A percentile compares a stretch with the other conserved stretches of the same genome.
Evolutionary conservation across 2,329 filamentous ascomycete genomes (phyloP).

Genomic region (Pseudocercospora pini-densiflorae): DNA sequence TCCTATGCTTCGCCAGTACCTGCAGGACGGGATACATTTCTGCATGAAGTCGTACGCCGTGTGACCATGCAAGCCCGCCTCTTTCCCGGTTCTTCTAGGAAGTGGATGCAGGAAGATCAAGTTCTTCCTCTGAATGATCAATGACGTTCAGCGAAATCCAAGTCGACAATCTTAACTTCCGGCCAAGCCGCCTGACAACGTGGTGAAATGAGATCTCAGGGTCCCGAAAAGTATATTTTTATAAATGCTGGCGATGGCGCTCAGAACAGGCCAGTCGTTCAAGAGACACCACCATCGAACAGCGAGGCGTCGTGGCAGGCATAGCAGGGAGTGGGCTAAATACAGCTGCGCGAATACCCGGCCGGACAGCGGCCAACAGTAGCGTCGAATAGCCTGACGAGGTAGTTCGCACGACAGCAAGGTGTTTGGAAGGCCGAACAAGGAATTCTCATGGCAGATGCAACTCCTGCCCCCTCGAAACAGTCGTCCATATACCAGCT

Average conservation of each 20-base stretch:
- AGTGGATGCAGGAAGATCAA: not conserved
- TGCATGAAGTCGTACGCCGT: not conserved
- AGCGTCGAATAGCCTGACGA: not conserved
- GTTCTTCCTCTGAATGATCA: not conserved
- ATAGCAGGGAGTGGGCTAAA: not conserved
- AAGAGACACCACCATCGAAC: not conserved
- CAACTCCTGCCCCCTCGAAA: not conserved
- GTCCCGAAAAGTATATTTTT: not conserved
- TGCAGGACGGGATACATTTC: not conserved
- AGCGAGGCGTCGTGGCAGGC: not conserved
- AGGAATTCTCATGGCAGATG: not conserved
- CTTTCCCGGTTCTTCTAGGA: not conserved
- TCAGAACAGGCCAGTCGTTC: not conserved
- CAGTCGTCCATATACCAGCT: not conserved
- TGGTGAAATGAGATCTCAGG: constrained; percentile 2
- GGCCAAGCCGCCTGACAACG: not conserved
- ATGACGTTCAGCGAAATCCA: not conserved
- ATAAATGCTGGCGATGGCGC: not conserved
- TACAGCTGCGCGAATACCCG: not conserved
- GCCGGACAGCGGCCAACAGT: not conserved
- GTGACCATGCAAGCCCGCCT: not conserved
- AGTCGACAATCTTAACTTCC: not conserved
- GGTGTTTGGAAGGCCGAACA: not conserved
- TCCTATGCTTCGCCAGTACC: not conserved
- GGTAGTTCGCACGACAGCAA: not conserved